These are phyloP conservation scores for Solanum virginianum DNA, from an alignment of 257 asterid species.

Conservation along the genomic window DNA sequence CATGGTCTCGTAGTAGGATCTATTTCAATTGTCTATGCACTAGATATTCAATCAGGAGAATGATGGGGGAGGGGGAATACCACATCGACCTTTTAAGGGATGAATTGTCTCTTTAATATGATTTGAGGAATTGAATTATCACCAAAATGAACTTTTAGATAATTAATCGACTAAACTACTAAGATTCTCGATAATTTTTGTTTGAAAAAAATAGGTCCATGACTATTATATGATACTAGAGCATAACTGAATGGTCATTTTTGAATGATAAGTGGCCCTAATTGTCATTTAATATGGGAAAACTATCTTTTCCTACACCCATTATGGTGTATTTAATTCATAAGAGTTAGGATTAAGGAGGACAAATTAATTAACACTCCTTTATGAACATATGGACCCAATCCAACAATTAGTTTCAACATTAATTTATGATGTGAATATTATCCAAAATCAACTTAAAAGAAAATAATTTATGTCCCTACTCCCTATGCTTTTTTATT, in stretches of 20 bases:
- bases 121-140: not conserved
- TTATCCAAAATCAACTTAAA: not conserved
- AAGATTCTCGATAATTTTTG: accelerated
- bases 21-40: not conserved
- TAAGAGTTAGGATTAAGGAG: too few species aligned
- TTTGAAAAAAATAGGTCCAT: not conserved
- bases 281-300: too few species aligned
- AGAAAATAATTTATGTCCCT: not conserved
- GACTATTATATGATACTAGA: not conserved
- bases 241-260: not conserved
- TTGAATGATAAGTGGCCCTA: not conserved
- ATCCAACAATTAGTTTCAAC: too few species aligned
- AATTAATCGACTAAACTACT: too few species aligned
- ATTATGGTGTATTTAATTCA: too few species aligned
- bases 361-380: too few species aligned
- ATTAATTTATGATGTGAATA: not conserved
- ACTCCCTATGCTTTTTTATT: not conserved
- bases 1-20: not conserved
- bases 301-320: too few species aligned
- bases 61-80: not conserved
- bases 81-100: not conserved
- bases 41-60: not conserved
- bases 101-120: not conserved
- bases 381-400: too few species aligned
- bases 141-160: too few species aligned